phyloP scores from a whole-genome alignment of 2,329 filamentous ascomycete genomes.

The Nothomitra cinnamomea region DNA sequence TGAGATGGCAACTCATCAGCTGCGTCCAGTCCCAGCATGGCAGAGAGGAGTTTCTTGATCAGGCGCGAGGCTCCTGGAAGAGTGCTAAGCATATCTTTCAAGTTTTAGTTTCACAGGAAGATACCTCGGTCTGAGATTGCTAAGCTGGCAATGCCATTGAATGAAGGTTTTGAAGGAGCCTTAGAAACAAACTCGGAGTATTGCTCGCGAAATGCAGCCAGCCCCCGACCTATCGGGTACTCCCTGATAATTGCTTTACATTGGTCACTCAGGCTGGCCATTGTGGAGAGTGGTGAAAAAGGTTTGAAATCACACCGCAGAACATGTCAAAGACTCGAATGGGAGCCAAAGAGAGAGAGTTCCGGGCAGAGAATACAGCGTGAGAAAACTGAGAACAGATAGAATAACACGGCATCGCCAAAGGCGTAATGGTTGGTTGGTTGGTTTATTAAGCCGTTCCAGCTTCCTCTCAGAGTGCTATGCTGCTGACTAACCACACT shows the following conservation, averaged over 20 bases:
- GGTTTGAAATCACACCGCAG: background rate
- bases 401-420: no score
- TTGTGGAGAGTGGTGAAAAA: background rate
- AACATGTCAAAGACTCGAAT: background rate
- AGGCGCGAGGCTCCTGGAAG: background rate
- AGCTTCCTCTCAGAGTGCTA: background rate
- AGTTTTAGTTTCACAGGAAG: background rate
- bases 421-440: no score
- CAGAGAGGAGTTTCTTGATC: background rate
- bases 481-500: background rate
- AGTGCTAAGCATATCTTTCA: background rate
- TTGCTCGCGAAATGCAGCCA: background rate
- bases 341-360: background rate
- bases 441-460: no score
- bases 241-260: background rate
- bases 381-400: no score
- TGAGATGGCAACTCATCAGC: background rate
- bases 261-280: background rate
- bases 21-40: background rate
- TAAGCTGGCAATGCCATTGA: background rate
- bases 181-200: background rate
- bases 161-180: background rate
- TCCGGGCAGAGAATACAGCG: no score
- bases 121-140: background rate
- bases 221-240: background rate